These are phyloP conservation scores for Zhuliangozyma blackwelliae DNA, from an alignment of 1,139 yeast genomes.

Conservation along the genomic window DNA sequence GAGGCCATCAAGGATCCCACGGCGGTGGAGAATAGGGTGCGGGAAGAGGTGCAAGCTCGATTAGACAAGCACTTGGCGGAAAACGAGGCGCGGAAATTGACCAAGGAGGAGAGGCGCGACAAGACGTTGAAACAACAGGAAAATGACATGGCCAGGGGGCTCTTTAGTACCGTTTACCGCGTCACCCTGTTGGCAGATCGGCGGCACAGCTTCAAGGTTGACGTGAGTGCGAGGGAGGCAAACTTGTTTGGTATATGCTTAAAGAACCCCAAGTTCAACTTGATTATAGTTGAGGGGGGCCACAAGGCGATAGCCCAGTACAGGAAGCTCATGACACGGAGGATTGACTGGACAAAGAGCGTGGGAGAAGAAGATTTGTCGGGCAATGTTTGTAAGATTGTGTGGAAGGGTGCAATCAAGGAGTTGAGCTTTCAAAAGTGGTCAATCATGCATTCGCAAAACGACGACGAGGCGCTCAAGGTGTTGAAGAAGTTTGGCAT, in stretches of 20 bases:
- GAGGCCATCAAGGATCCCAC: constrained; percentile 93
- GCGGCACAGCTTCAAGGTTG: constrained; percentile 68
- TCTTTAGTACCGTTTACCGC: constrained; percentile 55
- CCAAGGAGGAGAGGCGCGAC: constrained; percentile 50
- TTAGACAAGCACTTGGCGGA: constrained; percentile 52
- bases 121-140: constrained; percentile 48
- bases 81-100: constrained; percentile 61
- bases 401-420: constrained; percentile 76
- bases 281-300: constrained; percentile 75
- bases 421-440: constrained; percentile 56
- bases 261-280: constrained; percentile 40
- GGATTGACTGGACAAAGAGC: constrained; percentile 62
- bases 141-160: constrained; percentile 44
- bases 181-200: constrained; percentile 55
- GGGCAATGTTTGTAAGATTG: constrained; percentile 46
- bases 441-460: constrained; percentile 48
- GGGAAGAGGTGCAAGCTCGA: constrained; percentile 64
- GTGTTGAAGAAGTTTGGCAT: constrained; percentile 47
- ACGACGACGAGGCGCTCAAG: constrained; percentile 53
- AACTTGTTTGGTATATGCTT: constrained; percentile 58
- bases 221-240: constrained; percentile 73
- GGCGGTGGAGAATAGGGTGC: constrained; percentile 69
- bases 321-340: constrained; percentile 52
- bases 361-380: constrained; percentile 32
- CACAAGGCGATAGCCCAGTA: constrained; percentile 56